These are phyloP conservation scores for Ceriops decandra DNA, from an alignment of 345 rosid species.

Conservation along the genomic window DNA sequence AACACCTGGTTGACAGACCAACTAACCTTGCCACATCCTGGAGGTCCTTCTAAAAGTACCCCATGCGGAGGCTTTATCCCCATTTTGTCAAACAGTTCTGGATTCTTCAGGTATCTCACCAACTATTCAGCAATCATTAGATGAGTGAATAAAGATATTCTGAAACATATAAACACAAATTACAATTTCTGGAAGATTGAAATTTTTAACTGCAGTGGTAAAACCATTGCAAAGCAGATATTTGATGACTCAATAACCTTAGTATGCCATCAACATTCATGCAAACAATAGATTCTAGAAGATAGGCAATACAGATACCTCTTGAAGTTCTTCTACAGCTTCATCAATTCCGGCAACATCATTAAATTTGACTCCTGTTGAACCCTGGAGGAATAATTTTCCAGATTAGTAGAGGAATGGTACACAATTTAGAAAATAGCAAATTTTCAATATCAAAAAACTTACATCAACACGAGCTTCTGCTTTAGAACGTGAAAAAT, in stretches of 20 bases:
- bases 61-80: conserved; percentile 97
- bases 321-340: conserved; percentile 97
- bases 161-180: not conserved
- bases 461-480: conserved; percentile 98
- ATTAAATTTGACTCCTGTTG: conserved; percentile 84
- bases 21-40: conserved; percentile 95
- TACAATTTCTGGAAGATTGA: not conserved
- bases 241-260: conserved; percentile 1
- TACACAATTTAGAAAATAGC: conserved; percentile 10
- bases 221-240: not conserved
- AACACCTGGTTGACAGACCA: conserved; percentile 6
- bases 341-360: conserved; percentile 98
- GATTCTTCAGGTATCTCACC: conserved; percentile 93
- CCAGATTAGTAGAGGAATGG: conserved; percentile 16
- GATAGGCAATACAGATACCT: conserved; percentile 44
- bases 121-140: conserved; percentile 41
- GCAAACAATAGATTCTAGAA: conserved; percentile 3
- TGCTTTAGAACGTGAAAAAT: conserved; percentile 92
- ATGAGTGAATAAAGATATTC: conserved; percentile 7
- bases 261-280: not conserved
- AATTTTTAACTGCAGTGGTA: not conserved
- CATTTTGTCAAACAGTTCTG: conserved; percentile 89
- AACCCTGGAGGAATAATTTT: conserved; percentile 52
- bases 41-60: conserved; percentile 93
- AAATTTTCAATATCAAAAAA: conserved; percentile 12